These are phyloP conservation scores for Vitis labrusca DNA, from an alignment of 164 flowering plant species.

Conservation along the genomic window DNA sequence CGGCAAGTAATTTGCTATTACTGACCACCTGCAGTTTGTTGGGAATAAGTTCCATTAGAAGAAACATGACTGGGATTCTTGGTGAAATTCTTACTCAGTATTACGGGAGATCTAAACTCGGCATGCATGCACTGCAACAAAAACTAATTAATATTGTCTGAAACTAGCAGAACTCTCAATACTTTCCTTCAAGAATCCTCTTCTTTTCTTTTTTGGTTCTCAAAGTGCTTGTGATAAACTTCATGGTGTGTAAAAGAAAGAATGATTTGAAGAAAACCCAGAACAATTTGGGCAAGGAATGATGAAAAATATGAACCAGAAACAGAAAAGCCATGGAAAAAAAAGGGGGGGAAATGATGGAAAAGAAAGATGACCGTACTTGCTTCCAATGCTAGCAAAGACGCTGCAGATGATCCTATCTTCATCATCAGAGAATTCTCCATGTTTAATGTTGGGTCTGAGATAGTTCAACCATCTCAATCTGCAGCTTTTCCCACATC, in stretches of 20 bases:
- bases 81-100: background rate
- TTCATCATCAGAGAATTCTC: slow-evolving; percentile 81
- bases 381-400: slow-evolving; percentile 73
- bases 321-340: background rate
- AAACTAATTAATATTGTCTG: too few relatives aligned
- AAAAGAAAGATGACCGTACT: slow-evolving; percentile 23
- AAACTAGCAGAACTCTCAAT: too few relatives aligned
- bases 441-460: slow-evolving; percentile 80
- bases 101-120: slow-evolving; percentile 17
- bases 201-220: too few relatives aligned
- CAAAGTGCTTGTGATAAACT: too few relatives aligned
- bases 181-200: too few relatives aligned
- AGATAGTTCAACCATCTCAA: slow-evolving; percentile 85
- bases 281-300: too few relatives aligned
- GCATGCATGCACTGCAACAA: slow-evolving; percentile 9
- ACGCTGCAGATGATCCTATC: slow-evolving; percentile 70
- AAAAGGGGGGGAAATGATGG: background rate
- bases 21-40: slow-evolving; percentile 43
- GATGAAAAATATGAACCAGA: too few relatives aligned
- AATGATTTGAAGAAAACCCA: too few relatives aligned
- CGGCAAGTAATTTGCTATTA: slow-evolving; percentile 49
- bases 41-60: slow-evolving; percentile 3
- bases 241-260: too few relatives aligned
- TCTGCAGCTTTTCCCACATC: slow-evolving; percentile 86
- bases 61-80: background rate